A percentile compares a stretch with the other conserved stretches of the same genome.
phyloP scores from a whole-genome alignment of 2,329 filamentous ascomycete genomes.

The Shiraia sp. region DNA sequence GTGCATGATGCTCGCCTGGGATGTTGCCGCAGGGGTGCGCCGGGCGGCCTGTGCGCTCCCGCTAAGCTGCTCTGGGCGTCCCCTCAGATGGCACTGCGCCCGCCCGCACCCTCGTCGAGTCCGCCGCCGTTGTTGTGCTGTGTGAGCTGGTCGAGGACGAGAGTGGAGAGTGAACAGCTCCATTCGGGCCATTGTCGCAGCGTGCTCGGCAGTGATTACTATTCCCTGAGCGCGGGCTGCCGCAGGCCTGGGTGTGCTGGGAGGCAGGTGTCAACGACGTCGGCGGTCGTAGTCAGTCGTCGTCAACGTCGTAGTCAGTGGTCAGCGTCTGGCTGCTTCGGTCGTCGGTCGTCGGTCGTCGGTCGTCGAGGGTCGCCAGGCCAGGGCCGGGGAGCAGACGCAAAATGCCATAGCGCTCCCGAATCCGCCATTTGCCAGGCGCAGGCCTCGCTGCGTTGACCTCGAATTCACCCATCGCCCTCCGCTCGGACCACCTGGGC shows the following conservation, averaged over 20 bases:
- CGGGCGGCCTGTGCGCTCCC: not conserved
- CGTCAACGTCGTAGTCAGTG: too few species aligned
- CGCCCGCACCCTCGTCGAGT: too few species aligned
- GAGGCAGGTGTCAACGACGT: too few species aligned
- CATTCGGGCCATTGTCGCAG: too few species aligned
- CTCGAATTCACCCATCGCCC: conserved; percentile 12
- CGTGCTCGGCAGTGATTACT: too few species aligned
- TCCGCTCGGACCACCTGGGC: conserved; percentile 14
- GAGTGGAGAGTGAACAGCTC: too few species aligned
- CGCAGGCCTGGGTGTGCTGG: too few species aligned
- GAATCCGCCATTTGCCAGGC: conserved; percentile 37
- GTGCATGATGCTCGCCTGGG: conserved; percentile 27
- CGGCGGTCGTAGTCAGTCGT: too few species aligned
- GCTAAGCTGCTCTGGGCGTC: conserved; percentile 3
- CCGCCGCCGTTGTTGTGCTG: too few species aligned
- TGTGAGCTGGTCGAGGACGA: too few species aligned
- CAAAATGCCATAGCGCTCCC: conserved; percentile 37
- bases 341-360: not conserved
- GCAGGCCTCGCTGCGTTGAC: conserved; percentile 18
- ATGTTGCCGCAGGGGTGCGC: not conserved
- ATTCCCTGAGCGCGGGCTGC: too few species aligned
- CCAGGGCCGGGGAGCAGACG: conserved; percentile 16
- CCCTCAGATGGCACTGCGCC: too few species aligned
- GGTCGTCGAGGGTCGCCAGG: not conserved
- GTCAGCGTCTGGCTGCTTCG: conserved; percentile 17